Conservation (phyloP, 805 yeast genomes). For the Allodekkera sacchari region DNA sequence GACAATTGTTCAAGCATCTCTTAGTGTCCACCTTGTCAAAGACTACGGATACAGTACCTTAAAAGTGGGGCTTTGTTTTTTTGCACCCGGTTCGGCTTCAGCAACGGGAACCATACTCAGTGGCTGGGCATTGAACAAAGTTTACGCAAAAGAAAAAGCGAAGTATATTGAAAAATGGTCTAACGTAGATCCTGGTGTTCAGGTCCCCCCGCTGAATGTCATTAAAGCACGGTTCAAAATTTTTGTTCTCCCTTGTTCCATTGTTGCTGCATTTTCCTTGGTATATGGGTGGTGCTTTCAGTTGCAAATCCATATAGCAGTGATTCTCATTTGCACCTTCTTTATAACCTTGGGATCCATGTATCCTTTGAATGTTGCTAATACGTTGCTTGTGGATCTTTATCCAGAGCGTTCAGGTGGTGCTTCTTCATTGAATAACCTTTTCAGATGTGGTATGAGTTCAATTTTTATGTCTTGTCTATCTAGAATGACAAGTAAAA, state of each 20-base stretch:
- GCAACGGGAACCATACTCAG: constrained; percentile 47
- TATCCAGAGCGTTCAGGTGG: constrained; percentile 63
- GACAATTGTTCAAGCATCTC: constrained; percentile 60
- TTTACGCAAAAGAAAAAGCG: constrained; percentile 30
- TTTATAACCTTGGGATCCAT: constrained; percentile 48
- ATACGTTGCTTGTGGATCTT: constrained; percentile 64
- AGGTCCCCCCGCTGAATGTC: background rate
- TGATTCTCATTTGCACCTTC: constrained; percentile 49
- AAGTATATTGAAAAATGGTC: constrained; percentile 21
- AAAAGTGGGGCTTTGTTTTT: constrained; percentile 63
- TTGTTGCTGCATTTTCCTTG: constrained; percentile 18
- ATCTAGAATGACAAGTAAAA: constrained; percentile 41
- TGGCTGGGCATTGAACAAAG: constrained; percentile 50
- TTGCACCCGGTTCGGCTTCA: constrained; percentile 68
- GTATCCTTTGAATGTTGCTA: constrained; percentile 44
- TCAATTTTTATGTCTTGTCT: constrained; percentile 64
- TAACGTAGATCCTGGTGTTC: background rate
- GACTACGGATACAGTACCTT: constrained; percentile 44
- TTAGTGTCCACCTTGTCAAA: constrained; percentile 45
- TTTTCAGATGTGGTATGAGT: constrained; percentile 60
- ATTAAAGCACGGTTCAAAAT: background rate
- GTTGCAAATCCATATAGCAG: constrained; percentile 36
- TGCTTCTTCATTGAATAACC: constrained; percentile 61
- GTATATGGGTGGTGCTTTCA: constrained; percentile 72
- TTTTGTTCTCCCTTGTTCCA: background rate